Base-by-base conservation (phyloP, 805 yeast species). In the Saturnispora ahearnii region DNA sequence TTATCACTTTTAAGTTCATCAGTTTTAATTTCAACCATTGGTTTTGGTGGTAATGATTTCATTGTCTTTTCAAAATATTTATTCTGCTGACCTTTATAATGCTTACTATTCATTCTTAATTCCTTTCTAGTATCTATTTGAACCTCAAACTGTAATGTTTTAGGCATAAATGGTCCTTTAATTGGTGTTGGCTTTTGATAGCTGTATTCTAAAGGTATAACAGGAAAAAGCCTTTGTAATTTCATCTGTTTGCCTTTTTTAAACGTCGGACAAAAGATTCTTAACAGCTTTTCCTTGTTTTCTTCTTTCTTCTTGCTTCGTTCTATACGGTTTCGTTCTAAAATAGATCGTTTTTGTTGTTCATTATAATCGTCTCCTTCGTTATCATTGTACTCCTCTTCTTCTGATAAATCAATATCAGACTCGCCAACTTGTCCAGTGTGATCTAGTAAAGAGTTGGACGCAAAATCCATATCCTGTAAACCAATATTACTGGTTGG, bases 151-250 rank as follows among this genome's bases (percentile, higher is more conserved):
- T 70, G 64, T 24, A 80, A 57, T 49, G 80, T 77, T 8, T 79
- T 71, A 0, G 95, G 93, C 1, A 80, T 64, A 33, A 81, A 59
- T 2, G 82, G 78, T 51, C 68, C 70, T 11, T 60, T 55, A 21
- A 62, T 59, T 6, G 63, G 63, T 4, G 73, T 63, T 1, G 87
- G 84, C 24, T 70, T 67, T 40, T 80, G 79, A 46, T 75, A 79
- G 31, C 69, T 67, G 55, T 77, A 77, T 50, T 72, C 72, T 15
- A 69, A 66, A 1, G 90, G 85, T 10, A 74, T 63, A 9, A 62
- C 72, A 1, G 91, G 84, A 29, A 84, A 84, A 44, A 86, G 66
- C 7, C 76, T 64, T 62, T 84, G 87, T 77, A 83, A 78, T 56
- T 79, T 78, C 57, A 84, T 69, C 1, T 81, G 74, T 42, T 74